phyloP scores from a whole-genome alignment of 768 basidiomycete species.

The Rhizopogon vesiculosus region DNA sequence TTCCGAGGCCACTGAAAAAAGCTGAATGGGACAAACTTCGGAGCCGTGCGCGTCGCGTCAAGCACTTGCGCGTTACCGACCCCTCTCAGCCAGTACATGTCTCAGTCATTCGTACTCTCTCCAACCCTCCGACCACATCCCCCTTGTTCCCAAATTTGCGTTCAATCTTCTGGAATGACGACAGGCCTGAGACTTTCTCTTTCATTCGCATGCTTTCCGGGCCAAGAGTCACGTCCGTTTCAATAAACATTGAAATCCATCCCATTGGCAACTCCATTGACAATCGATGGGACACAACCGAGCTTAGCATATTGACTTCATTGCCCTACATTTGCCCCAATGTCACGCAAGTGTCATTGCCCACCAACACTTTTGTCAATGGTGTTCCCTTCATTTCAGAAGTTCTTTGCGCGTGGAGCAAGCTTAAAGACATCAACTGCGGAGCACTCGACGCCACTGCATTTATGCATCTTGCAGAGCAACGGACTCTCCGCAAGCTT shows the following conservation, averaged over 20 bases:
- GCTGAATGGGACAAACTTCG: conserved; percentile 1
- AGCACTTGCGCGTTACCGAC: not conserved
- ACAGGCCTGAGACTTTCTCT: not conserved
- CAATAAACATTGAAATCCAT: not conserved
- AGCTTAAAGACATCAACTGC: not conserved
- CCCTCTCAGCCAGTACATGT: not conserved
- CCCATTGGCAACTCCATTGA: no score
- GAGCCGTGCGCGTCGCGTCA: not conserved
- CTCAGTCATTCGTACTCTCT: not conserved
- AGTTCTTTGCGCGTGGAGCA: conserved; percentile 1
- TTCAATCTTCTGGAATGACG: not conserved
- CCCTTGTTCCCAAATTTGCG: conserved; percentile 1
- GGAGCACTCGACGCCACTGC: not conserved
- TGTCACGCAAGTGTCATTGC: not conserved
- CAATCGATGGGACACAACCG: not conserved
- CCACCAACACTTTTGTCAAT: not conserved
- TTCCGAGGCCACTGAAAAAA: not conserved
- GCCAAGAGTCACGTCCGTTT: not conserved
- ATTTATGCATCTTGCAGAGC: not conserved
- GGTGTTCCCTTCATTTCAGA: not conserved
- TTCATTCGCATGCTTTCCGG: conserved; percentile 4
- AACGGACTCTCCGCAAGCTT: not conserved
- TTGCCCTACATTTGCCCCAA: not conserved
- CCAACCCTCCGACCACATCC: not conserved
- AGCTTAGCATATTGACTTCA: conserved; percentile 1